Base-by-base conservation (phyloP, 768 basidiomycete species). In the Hydnum rufescens region DNA sequence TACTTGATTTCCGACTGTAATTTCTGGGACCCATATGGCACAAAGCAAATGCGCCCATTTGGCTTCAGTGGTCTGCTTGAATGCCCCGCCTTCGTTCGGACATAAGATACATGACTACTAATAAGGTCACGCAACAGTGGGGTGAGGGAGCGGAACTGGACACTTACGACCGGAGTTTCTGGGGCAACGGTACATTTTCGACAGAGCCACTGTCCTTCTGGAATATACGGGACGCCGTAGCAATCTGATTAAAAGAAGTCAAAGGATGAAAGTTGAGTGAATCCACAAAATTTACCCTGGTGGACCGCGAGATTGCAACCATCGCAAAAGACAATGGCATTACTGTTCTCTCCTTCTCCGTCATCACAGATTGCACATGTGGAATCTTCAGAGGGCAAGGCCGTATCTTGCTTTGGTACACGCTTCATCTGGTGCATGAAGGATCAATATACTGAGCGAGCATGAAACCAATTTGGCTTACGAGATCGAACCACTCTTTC, bases 261-360 rank as follows among this genome's bases (percentile, higher is more conserved):
- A 49, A 19, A 13, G 8, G 49, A 30, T 25, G 29, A 13, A 16
- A 51, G 32, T 25, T 23, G 23, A 16, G 29, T 4, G 19, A 5
- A 22, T 32, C 26, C 18, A 2, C 22, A 29, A 13, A 3, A 58
- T 74, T 51, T 55, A 85, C 92, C 92, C 74, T 99, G 95, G 68
- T 99, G 95, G n/a, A 99, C 95, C 5, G 95, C 95, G 26, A 99
- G 68, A 65, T 97, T 97, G 64, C 95, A 99, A 0, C 93, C 95
- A 63, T 99, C 95, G 63, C 95, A 99, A 61, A 99, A 99, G 3
- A 99, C 92, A 59, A 97, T 99, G 4, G 90, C 95, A 64, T 97
- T 99, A 54, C 85, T 89, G 62, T 96, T 95, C 69, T 99, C 95
- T 51, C 90, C 93, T 60, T 99, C 95, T 2, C 89, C 86, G 61